Conservation (phyloP, 2,329 filamentous ascomycete genomes). For the Neofusicoccum kwambonambiense region DNA sequence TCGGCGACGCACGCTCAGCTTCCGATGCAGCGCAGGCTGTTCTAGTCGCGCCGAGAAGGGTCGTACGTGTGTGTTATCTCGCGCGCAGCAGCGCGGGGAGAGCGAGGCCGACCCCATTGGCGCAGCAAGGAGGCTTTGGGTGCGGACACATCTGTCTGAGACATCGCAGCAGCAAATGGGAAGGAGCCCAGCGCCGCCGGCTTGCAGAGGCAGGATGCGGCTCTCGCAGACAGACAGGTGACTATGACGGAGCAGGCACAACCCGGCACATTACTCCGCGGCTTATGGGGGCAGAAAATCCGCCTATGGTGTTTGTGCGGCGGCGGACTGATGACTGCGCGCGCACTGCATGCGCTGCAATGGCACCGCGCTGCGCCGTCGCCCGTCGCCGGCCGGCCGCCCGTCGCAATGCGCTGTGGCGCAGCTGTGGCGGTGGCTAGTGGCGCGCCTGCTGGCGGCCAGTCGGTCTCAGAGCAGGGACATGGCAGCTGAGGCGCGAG, state of each 20-base stretch:
- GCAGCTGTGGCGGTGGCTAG: not conserved
- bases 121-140: not conserved
- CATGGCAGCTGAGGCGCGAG: not conserved
- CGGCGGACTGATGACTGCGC: not conserved
- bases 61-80: not conserved
- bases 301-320: slow-evolving; percentile 11
- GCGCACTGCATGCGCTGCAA: not conserved
- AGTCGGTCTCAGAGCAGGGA: not conserved
- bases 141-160: slow-evolving; percentile 3
- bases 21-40: slow-evolving; percentile 12
- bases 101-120: not conserved
- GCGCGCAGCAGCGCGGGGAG: not conserved
- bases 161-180: slow-evolving; percentile 9
- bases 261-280: not conserved
- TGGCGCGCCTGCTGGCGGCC: not conserved
- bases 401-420: not conserved
- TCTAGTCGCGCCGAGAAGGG: slow-evolving; percentile 1
- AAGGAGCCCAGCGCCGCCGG: not conserved
- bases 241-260: not conserved
- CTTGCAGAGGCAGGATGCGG: slow-evolving; percentile 13
- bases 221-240: slow-evolving; percentile 12
- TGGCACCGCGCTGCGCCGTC: not conserved
- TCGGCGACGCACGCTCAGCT: not conserved
- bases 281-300: slow-evolving; percentile 7
- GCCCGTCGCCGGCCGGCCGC: not conserved